Percentiles rank a stretch among this genome's conserved stretches.
Evolutionary conservation across 352 stramenopile genomes (phyloP).

Genomic region (Pythium dissotocum): DNA sequence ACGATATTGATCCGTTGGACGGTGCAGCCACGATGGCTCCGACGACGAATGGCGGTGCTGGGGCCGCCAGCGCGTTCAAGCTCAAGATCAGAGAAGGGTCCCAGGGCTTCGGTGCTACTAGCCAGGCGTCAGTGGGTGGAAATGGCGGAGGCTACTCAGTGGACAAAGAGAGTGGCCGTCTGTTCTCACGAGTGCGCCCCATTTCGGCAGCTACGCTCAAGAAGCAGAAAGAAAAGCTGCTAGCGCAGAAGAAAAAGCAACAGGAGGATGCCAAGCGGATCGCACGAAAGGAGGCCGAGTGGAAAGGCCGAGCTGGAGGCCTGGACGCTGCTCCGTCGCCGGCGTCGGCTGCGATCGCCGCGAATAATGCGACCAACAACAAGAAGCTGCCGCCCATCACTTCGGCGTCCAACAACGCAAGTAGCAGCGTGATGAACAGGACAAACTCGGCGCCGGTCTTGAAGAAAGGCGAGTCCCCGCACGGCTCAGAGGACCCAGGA

Average conservation of each 20-base stretch:
- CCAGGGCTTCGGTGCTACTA: constrained; percentile 14
- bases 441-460: constrained; percentile 67
- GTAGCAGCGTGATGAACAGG: constrained; percentile 34
- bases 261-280: constrained; percentile 57
- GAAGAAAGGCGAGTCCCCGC: constrained; percentile 44
- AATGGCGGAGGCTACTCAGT: constrained; percentile 19
- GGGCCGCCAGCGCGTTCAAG: constrained; percentile 46
- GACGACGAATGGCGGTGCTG: neutral
- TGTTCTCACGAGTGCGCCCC: constrained; percentile 61
- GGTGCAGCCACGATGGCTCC: neutral
- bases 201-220: constrained; percentile 70
- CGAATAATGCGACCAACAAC: constrained; percentile 11
- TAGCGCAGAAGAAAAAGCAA: constrained; percentile 60
- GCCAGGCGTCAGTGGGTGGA: neutral
- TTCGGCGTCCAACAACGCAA: constrained; percentile 9
- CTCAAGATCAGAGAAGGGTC: constrained; percentile 52
- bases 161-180: constrained; percentile 56
- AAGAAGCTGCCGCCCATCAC: constrained; percentile 76
- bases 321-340: constrained; percentile 46
- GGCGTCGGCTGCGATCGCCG: neutral
- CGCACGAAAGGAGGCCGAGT: constrained; percentile 74
- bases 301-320: constrained; percentile 70
- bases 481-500: constrained; percentile 25
- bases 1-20: constrained; percentile 15
- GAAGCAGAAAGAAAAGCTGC: constrained; percentile 69